Conservation (phyloP, 495 filamentous ascomycete genomes). For the Rostrohypoxylon terebratum region DNA sequence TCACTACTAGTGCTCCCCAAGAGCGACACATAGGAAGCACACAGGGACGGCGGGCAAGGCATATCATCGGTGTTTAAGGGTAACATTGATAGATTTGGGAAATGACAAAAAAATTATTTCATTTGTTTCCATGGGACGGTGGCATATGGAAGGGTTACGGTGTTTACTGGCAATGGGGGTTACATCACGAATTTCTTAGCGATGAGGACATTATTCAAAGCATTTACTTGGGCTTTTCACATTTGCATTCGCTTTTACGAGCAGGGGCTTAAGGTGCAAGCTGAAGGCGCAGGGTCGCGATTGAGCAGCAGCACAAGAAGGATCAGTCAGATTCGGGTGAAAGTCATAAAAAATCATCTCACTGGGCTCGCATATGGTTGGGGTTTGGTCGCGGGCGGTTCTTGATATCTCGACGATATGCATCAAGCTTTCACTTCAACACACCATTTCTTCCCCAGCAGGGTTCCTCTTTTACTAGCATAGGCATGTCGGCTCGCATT, state of each 20-base stretch:
- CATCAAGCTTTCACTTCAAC: slow-evolving; percentile 41
- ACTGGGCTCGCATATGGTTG: slow-evolving; percentile 28
- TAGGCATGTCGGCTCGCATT: slow-evolving; percentile 46
- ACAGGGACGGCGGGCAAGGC: slow-evolving; percentile 35
- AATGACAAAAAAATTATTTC: slow-evolving; percentile 48
- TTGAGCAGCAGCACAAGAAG: slow-evolving; percentile 46
- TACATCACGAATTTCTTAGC: slow-evolving; percentile 43
- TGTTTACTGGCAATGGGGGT: slow-evolving; percentile 24
- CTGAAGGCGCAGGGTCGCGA: slow-evolving; percentile 46
- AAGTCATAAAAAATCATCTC: slow-evolving; percentile 29
- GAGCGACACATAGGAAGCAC: slow-evolving; percentile 31
- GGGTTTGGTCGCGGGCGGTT: slow-evolving; percentile 38
- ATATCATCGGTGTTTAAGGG: slow-evolving; percentile 51
- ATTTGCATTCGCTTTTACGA: slow-evolving; percentile 44
- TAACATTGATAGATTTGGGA: slow-evolving; percentile 48
- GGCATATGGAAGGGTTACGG: slow-evolving; percentile 33
- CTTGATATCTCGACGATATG: slow-evolving; percentile 39
- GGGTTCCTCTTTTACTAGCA: slow-evolving; percentile 46
- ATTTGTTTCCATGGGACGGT: slow-evolving; percentile 37
- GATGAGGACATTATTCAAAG: slow-evolving; percentile 40
- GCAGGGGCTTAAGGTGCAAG: slow-evolving; percentile 45
- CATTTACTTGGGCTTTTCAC: slow-evolving; percentile 39
- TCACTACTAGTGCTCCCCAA: slow-evolving; percentile 14
- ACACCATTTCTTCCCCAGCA: slow-evolving; percentile 32
- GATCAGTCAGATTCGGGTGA: slow-evolving; percentile 41